phyloP scores from a whole-genome alignment of 2,329 filamentous ascomycete genomes.

The Rhinocladiella mackenziei region DNA sequence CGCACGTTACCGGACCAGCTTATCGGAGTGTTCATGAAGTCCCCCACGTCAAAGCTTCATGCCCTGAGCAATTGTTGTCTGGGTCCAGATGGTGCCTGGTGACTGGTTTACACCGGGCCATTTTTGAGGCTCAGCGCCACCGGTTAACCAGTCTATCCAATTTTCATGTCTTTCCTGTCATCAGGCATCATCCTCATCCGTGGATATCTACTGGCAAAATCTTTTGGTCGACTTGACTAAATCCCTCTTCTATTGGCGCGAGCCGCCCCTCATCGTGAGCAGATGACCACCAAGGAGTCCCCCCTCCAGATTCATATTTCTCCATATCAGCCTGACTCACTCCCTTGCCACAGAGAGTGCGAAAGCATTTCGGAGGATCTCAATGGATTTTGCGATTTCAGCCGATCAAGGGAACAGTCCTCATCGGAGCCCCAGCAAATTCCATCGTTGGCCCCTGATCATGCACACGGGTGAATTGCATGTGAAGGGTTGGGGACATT shows the following conservation, averaged over 20 bases:
- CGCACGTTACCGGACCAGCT: background rate
- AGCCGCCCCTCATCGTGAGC: background rate
- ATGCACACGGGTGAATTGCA: too few relatives aligned
- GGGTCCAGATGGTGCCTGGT: too few relatives aligned
- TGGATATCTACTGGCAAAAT: background rate
- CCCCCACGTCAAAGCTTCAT: too few relatives aligned
- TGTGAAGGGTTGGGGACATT: too few relatives aligned
- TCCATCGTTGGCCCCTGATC: too few relatives aligned
- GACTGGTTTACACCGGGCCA: background rate
- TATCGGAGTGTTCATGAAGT: background rate
- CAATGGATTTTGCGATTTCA: too few relatives aligned
- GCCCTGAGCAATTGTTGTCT: background rate
- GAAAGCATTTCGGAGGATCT: too few relatives aligned
- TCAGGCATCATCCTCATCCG: background rate
- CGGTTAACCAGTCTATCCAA: background rate
- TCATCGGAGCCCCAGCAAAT: too few relatives aligned
- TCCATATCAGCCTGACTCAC: background rate
- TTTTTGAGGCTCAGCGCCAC: conserved; percentile 2
- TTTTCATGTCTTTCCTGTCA: background rate
- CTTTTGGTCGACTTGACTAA: background rate
- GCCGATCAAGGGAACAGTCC: too few relatives aligned
- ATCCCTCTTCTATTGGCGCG: background rate
- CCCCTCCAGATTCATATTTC: too few relatives aligned
- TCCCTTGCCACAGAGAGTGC: background rate
- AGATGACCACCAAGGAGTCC: too few relatives aligned